Conservation (phyloP, 768 basidiomycete species). For the Lentinula detonsa region DNA sequence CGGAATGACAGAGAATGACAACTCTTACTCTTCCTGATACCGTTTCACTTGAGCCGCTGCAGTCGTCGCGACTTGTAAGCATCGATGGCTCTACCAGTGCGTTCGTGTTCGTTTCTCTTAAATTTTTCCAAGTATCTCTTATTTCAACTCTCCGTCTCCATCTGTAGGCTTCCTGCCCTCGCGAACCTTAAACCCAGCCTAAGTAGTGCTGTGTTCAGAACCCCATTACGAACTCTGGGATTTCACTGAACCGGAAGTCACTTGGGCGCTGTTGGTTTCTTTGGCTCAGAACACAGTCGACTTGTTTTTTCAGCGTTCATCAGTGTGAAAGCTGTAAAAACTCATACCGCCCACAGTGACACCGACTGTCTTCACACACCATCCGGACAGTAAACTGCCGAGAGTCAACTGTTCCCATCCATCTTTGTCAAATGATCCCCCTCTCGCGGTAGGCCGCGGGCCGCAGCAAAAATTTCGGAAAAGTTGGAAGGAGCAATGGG, state of each 20-base stretch:
- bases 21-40: no score
- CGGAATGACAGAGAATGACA: no score
- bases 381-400: no score
- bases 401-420: no score
- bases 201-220: not conserved
- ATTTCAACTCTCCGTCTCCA: not conserved
- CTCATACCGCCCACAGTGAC: not conserved
- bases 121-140: not conserved
- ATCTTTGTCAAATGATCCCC: not conserved
- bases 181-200: not conserved
- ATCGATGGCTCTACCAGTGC: not conserved
- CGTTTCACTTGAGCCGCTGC: no score
- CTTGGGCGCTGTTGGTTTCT: not conserved
- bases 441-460: not conserved
- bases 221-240: not conserved
- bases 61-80: not conserved
- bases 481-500: not conserved
- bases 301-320: not conserved
- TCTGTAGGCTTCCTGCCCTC: not conserved
- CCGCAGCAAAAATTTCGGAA: slow-evolving; percentile 1
- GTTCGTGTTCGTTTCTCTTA: not conserved
- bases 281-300: not conserved
- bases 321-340: not conserved
- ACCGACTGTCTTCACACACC: not conserved
- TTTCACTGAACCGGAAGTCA: not conserved